A percentile compares a stretch with the other conserved stretches of the same genome.
Evolutionary conservation across 1,284 basidiomycete species (phyloP).

Genomic region (Malassezia slooffiae): DNA sequence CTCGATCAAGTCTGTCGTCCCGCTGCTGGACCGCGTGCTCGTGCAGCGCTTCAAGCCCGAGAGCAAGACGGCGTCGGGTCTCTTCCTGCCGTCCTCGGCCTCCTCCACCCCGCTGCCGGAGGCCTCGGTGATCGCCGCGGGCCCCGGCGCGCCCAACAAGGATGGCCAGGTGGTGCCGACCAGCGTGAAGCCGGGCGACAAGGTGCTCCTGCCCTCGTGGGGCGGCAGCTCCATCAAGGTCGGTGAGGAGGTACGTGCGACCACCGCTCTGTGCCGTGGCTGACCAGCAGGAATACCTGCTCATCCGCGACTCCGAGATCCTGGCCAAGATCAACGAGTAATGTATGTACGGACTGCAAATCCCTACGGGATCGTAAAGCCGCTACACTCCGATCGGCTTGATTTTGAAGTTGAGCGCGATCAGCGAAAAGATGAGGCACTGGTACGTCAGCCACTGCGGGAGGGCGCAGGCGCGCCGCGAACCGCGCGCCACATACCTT

Average conservation of each 20-base stretch:
- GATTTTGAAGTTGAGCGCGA: constrained; percentile 98
- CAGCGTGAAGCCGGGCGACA: constrained; percentile 74
- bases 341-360: constrained; percentile 13
- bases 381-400: constrained; percentile 63
- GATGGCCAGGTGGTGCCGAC: constrained; percentile 69
- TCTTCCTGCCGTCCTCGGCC: constrained; percentile 82
- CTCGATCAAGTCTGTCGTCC: constrained; percentile 81
- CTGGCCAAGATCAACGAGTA: constrained; percentile 93
- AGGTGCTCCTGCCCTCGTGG: constrained; percentile 87
- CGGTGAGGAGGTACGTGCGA: constrained; percentile 72
- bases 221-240: constrained; percentile 92
- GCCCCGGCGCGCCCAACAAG: constrained; percentile 79
- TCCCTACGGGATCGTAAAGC: constrained; percentile 1
- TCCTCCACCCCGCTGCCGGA: constrained; percentile 78
- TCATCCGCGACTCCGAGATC: constrained; percentile 92
- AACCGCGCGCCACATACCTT: constrained; percentile 54
- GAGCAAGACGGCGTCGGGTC: constrained; percentile 52
- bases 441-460: constrained; percentile 45
- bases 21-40: constrained; percentile 88
- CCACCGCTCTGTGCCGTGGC: neutral
- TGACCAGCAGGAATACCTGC: constrained; percentile 66
- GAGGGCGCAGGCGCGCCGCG: no score
- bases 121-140: constrained; percentile 88
- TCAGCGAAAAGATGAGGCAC: constrained; percentile 95
- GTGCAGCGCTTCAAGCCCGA: constrained; percentile 91